phyloP scores from a whole-genome alignment of 805 yeast species.

The Yamadazyma akitaensis region DNA sequence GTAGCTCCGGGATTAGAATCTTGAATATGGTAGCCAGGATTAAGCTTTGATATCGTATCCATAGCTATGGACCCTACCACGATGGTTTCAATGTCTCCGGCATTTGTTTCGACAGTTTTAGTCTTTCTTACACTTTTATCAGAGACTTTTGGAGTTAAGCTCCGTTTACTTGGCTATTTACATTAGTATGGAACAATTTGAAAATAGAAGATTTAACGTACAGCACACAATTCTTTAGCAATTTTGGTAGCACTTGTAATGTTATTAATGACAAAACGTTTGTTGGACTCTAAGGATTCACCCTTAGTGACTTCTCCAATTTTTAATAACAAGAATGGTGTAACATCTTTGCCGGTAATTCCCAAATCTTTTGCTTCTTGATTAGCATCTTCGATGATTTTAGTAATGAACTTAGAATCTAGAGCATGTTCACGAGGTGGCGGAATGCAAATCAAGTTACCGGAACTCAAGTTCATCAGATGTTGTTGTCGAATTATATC shows the following conservation, averaged over 20 bases:
- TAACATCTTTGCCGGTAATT: conserved; percentile 67
- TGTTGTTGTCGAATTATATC: conserved; percentile 46
- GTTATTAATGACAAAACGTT: conserved; percentile 74
- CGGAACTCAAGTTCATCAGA: conserved; percentile 54
- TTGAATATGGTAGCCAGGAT: conserved; percentile 21
- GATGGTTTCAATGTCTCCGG: conserved; percentile 26
- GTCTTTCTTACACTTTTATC: background rate
- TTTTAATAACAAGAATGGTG: conserved; percentile 70
- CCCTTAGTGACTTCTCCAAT: conserved; percentile 72
- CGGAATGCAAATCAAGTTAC: conserved; percentile 77
- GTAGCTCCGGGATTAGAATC: conserved; percentile 77
- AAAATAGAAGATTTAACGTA: conserved; percentile 3
- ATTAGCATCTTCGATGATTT: conserved; percentile 57
- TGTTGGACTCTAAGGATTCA: conserved; percentile 63
- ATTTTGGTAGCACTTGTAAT: conserved; percentile 66
- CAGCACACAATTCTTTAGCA: conserved; percentile 48
- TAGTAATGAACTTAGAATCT: conserved; percentile 47
- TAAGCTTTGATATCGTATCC: conserved; percentile 60
- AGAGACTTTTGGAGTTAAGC: background rate
- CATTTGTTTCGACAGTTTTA: background rate
- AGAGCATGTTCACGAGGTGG: conserved; percentile 68
- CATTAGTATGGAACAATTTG: conserved; percentile 1
- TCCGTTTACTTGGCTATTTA: background rate
- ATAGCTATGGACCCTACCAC: conserved; percentile 76
- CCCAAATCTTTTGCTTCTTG: conserved; percentile 50